These are phyloP conservation scores for Vanrija humicola DNA, from an alignment of 1,284 basidiomycete genomes.

Conservation along the genomic window DNA sequence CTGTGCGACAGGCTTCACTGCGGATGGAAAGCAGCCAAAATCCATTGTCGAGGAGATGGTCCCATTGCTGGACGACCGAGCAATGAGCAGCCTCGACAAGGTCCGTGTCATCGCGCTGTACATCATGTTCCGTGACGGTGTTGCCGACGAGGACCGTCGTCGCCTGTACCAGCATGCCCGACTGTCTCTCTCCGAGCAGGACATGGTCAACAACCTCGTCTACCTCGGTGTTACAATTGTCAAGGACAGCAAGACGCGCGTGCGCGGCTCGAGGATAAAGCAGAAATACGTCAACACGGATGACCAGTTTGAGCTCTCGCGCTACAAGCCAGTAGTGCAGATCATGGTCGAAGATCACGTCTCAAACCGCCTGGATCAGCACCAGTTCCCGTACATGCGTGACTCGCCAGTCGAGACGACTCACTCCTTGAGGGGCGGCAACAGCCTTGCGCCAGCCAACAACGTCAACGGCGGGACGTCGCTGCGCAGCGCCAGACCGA, in stretches of 20 bases:
- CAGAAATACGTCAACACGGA: conserved; percentile 64
- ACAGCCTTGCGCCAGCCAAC: neutral
- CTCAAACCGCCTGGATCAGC: conserved; percentile 69
- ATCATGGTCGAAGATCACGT: conserved; percentile 86
- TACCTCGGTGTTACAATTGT: conserved; percentile 79
- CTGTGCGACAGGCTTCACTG: conserved; percentile 83
- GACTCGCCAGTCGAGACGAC: conserved; percentile 66
- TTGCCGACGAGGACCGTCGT: conserved; percentile 93
- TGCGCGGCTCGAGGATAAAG: conserved; percentile 74
- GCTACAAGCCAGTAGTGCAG: conserved; percentile 83
- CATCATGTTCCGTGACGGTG: conserved; percentile 91
- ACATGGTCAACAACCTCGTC: conserved; percentile 83
- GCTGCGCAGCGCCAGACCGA: conserved; percentile 70
- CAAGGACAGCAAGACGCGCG: conserved; percentile 56
- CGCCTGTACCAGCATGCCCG: conserved; percentile 96
- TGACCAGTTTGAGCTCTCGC: conserved; percentile 92
- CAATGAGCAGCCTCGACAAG: conserved; percentile 68
- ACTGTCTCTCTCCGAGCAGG: conserved; percentile 82
- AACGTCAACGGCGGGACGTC: conserved; percentile 48
- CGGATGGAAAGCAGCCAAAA: conserved; percentile 87
- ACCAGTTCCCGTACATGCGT: conserved; percentile 83
- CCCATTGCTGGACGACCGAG: conserved; percentile 81
- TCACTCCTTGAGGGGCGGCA: conserved; percentile 30
- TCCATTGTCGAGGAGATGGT: conserved; percentile 98
- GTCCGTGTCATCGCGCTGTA: conserved; percentile 95